Percentiles rank a stretch among this genome's conserved stretches.
These are phyloP conservation scores for Apophysomyces ossiformis DNA, from an alignment of 371 early-diverging fungal genomes.

Conservation along the genomic window DNA sequence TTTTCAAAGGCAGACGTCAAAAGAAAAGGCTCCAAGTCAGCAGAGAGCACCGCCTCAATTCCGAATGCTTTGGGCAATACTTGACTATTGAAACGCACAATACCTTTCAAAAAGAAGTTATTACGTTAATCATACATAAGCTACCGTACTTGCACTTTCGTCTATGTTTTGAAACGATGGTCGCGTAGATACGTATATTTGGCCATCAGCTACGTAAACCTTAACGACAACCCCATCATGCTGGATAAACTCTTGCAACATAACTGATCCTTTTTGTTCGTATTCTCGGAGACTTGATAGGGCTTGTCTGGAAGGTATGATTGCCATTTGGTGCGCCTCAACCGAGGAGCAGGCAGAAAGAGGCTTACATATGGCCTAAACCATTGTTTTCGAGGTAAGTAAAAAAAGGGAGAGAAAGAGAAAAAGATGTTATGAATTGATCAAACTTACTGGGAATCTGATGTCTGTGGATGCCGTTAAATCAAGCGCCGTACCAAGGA, in stretches of 20 bases:
- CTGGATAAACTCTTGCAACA: conserved; percentile 54
- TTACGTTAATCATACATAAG: neutral
- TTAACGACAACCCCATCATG: conserved; percentile 56
- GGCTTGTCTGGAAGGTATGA: conserved; percentile 34
- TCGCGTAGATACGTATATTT: conserved; percentile 38
- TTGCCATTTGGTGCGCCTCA: conserved; percentile 51
- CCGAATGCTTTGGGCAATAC: conserved; percentile 49
- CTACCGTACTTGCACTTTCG: conserved; percentile 23
- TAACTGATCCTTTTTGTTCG: conserved; percentile 32
- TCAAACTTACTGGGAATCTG: conserved; percentile 35
- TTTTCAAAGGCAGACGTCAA: conserved; percentile 21
- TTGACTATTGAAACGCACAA: conserved; percentile 52
- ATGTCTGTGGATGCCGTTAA: conserved; percentile 23
- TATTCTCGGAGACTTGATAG: conserved; percentile 24
- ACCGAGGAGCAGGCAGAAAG: conserved; percentile 48
- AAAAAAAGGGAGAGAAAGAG: too few relatives aligned
- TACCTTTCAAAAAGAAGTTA: conserved; percentile 14
- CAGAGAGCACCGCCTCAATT: conserved; percentile 15
- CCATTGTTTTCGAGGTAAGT: too few relatives aligned
- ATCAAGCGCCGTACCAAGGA: conserved; percentile 14
- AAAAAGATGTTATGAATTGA: neutral
- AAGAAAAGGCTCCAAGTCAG: conserved; percentile 34
- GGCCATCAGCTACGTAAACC: conserved; percentile 50
- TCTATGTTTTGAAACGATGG: conserved; percentile 50
- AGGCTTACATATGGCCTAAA: conserved; percentile 49